phyloP scores from a whole-genome alignment of 352 stramenopile species.

The Pythium phragmiticola region DNA sequence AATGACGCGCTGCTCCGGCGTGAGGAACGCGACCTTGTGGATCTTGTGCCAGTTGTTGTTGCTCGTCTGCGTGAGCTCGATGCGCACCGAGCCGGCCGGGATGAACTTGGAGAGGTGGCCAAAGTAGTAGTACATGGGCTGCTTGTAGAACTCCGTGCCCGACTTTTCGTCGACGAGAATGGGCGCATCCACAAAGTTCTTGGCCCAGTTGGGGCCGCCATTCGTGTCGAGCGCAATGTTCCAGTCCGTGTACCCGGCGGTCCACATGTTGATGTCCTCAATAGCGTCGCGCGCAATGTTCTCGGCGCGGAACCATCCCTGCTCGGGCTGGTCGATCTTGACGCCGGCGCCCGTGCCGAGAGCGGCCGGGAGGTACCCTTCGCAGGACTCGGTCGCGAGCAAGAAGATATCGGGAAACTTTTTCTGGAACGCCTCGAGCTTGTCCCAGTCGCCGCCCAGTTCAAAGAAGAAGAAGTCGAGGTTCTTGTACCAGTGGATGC shows the following conservation, averaged over 20 bases:
- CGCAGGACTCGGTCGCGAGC: constrained; percentile 77
- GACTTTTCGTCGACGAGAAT: constrained; percentile 67
- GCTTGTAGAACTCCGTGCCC: constrained; percentile 72
- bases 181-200: constrained; percentile 69
- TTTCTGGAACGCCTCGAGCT: constrained; percentile 50
- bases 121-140: constrained; percentile 84
- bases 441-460: constrained; percentile 38
- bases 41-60: constrained; percentile 31
- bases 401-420: constrained; percentile 75
- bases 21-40: constrained; percentile 50
- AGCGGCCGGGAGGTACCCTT: constrained; percentile 49
- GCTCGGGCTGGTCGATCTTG: constrained; percentile 39
- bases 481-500: constrained; percentile 88
- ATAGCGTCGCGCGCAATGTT: constrained; percentile 89
- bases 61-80: constrained; percentile 36
- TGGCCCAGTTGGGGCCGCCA: constrained; percentile 72
- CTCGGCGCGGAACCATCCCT: constrained; percentile 67
- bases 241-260: constrained; percentile 85
- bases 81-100: constrained; percentile 9
- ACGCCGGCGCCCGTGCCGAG: constrained; percentile 49
- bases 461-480: constrained; percentile 44
- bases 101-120: constrained; percentile 82
- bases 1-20: constrained; percentile 37
- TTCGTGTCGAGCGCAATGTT: constrained; percentile 78
- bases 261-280: constrained; percentile 75